Percentiles rank a stretch among this genome's conserved stretches.
These are phyloP conservation scores for Leishmania turanica DNA, from an alignment of 208 protist species.

Conservation along the genomic window DNA sequence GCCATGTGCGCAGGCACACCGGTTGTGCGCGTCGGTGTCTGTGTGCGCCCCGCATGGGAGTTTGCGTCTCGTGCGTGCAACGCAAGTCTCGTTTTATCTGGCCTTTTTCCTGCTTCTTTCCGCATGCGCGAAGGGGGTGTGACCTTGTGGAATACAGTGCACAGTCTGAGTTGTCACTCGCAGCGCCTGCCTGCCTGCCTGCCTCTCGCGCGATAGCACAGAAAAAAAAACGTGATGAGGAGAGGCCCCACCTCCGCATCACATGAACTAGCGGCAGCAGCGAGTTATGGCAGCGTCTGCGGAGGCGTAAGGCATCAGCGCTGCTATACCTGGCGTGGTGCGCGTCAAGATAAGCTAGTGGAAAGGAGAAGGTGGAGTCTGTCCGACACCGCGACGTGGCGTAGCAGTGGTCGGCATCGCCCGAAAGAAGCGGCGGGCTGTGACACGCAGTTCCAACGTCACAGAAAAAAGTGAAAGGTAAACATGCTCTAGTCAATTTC, in stretches of 20 bases:
- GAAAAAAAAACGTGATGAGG: background rate
- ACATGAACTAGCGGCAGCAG: background rate
- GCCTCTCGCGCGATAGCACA: background rate
- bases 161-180: background rate
- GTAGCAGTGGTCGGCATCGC: background rate
- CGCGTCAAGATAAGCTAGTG: background rate
- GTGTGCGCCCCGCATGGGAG: too few relatives aligned
- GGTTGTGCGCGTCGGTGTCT: too few relatives aligned
- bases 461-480: background rate
- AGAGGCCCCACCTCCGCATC: background rate
- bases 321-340: background rate
- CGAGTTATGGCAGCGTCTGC: background rate
- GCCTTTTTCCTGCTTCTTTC: background rate
- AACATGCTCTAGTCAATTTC: background rate
- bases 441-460: background rate
- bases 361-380: background rate
- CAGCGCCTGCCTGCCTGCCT: background rate
- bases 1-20: too few relatives aligned
- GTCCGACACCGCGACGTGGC: background rate
- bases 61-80: too few relatives aligned
- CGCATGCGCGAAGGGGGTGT: background rate
- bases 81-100: background rate
- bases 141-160: background rate
- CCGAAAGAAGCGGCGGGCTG: background rate
- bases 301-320: background rate